These are phyloP conservation scores for Mrakia blollopis DNA, from an alignment of 768 basidiomycete genomes.

Conservation along the genomic window DNA sequence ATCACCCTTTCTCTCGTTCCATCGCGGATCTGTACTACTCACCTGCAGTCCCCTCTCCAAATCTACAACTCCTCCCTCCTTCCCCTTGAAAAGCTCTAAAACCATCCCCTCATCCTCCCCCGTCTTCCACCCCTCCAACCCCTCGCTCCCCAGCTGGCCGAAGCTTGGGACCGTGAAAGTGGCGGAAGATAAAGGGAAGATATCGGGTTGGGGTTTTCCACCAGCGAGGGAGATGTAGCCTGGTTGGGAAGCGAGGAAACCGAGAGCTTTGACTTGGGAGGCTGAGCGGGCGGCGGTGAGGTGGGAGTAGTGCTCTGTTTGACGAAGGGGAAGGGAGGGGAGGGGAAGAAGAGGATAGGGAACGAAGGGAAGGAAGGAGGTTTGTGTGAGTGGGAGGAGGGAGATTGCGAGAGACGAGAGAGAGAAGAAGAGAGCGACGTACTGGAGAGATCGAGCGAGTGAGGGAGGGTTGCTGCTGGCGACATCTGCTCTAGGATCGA, in stretches of 20 bases:
- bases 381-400: background rate
- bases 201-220: constrained; percentile 31
- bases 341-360: background rate
- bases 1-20: background rate
- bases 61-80: constrained; percentile 5
- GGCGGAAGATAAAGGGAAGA: constrained; percentile 38
- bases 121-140: constrained; percentile 31
- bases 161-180: constrained; percentile 37
- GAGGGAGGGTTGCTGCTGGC: background rate
- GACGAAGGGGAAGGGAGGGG: background rate
- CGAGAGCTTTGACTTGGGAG: background rate
- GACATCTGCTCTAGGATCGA: background rate
- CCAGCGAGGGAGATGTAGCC: constrained; percentile 20
- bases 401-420: background rate
- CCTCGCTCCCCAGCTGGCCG: constrained; percentile 32
- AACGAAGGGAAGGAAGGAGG: too few relatives aligned
- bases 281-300: background rate
- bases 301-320: background rate
- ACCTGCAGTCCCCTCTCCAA: constrained; percentile 23
- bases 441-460: background rate
- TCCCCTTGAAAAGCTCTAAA: background rate
- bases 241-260: background rate
- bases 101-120: constrained; percentile 15
- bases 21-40: too few relatives aligned
- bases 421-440: background rate